These are phyloP conservation scores for Leishmania lainsoni DNA, from an alignment of 208 protist species.

Conservation along the genomic window DNA sequence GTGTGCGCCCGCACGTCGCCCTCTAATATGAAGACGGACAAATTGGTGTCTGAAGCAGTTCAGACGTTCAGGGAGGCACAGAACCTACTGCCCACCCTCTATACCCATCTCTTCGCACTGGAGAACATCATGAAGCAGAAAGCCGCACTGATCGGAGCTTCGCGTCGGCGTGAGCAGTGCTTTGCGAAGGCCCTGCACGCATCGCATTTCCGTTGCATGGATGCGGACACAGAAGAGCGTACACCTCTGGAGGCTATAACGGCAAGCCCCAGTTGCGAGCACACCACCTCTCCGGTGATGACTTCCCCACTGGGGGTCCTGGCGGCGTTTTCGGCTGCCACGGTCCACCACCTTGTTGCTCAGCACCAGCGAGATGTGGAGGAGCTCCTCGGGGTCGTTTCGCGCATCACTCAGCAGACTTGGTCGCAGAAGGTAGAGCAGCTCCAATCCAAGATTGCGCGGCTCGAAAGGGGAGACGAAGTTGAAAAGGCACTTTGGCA, in stretches of 20 bases:
- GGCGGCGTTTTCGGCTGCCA: conserved; percentile 38
- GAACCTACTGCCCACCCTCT: conserved; percentile 52
- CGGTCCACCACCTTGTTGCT: conserved; percentile 49
- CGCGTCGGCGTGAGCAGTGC: conserved; percentile 38
- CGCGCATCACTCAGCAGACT: conserved; percentile 42
- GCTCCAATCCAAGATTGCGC: conserved; percentile 20
- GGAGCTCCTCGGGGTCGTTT: conserved; percentile 45
- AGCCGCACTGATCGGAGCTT: conserved; percentile 39
- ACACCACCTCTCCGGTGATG: conserved; percentile 19
- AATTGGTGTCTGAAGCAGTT: conserved; percentile 32
- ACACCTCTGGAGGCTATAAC: not conserved
- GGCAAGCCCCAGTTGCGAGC: conserved; percentile 6
- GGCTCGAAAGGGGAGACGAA: conserved; percentile 8
- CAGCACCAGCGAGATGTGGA: conserved; percentile 62
- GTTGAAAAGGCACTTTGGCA: not conserved
- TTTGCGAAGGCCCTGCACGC: conserved; percentile 11
- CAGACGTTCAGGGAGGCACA: conserved; percentile 72
- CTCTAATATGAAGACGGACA: conserved; percentile 10
- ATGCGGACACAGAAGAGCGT: conserved; percentile 1
- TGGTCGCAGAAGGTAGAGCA: conserved; percentile 51
- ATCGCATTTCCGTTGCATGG: conserved; percentile 4
- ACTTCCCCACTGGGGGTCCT: conserved; percentile 66
- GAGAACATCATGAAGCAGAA: conserved; percentile 61
- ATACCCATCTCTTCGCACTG: conserved; percentile 52
- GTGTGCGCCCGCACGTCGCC: not conserved